These are phyloP conservation scores for Strobilomyces confusus DNA, from an alignment of 768 basidiomycete genomes.

Conservation along the genomic window DNA sequence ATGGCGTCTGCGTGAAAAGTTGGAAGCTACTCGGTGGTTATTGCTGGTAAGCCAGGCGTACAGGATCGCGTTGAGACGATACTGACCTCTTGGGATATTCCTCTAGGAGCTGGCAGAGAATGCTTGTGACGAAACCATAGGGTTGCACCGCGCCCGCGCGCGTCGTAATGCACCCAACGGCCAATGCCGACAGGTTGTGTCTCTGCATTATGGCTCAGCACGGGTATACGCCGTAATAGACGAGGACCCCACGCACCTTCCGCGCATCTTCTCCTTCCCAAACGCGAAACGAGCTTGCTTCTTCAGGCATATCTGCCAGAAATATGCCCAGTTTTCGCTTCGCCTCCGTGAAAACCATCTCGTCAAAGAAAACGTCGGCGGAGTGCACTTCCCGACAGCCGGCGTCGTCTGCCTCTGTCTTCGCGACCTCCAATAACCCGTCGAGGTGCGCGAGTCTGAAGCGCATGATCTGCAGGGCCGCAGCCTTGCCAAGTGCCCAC, in stretches of 20 bases:
- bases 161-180: conserved; percentile 49
- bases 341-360: conserved; percentile 32
- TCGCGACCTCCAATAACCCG: conserved; percentile 29
- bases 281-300: conserved; percentile 30
- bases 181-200: conserved; percentile 43
- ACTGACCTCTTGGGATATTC: conserved; percentile 40
- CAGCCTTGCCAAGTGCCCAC: conserved; percentile 32
- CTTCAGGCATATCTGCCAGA: conserved; percentile 47
- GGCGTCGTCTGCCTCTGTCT: conserved; percentile 25
- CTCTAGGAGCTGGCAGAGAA: conserved; percentile 49
- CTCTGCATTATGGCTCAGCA: conserved; percentile 33
- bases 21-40: conserved; percentile 26
- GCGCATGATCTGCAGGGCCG: conserved; percentile 38
- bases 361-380: conserved; percentile 34
- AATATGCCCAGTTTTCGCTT: conserved; percentile 44
- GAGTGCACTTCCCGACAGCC: conserved; percentile 32
- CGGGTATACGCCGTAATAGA: not conserved
- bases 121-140: conserved; percentile 62
- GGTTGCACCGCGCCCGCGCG: conserved; percentile 64
- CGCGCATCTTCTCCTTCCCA: conserved; percentile 33
- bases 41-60: conserved; percentile 1
- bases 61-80: conserved; percentile 7
- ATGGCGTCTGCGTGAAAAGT: conserved; percentile 44
- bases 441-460: conserved; percentile 39
- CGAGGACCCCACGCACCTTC: conserved; percentile 26